Evolutionary conservation across 768 basidiomycete species (phyloP).

Genomic region (Rickenella mellea): DNA sequence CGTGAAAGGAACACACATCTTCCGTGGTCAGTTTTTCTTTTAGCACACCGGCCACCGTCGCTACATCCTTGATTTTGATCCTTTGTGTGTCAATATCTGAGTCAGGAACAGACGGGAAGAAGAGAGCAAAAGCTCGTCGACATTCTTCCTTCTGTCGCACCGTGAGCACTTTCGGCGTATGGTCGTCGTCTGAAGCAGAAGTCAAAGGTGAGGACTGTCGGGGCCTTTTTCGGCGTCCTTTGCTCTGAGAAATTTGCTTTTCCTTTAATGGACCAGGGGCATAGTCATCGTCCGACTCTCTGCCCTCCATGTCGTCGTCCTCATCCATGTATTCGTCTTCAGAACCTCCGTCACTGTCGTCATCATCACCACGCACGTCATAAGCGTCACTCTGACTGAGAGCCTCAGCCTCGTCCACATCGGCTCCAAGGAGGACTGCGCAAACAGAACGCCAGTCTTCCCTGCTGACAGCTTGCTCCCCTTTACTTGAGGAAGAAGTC

Average conservation of each 20-base stretch:
- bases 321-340: constrained; percentile 6
- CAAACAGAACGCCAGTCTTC: constrained; percentile 80
- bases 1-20: constrained; percentile 39
- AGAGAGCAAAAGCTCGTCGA: constrained; percentile 55
- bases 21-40: constrained; percentile 66
- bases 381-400: background rate
- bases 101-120: constrained; percentile 53
- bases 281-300: constrained; percentile 17
- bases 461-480: constrained; percentile 30
- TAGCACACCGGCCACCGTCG: constrained; percentile 47
- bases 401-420: background rate
- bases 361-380: constrained; percentile 13
- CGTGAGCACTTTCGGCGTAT: constrained; percentile 24
- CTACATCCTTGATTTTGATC: constrained; percentile 61
- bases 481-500: constrained; percentile 10
- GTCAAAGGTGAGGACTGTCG: background rate
- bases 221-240: background rate
- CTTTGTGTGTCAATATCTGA: constrained; percentile 38
- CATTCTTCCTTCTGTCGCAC: constrained; percentile 43
- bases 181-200: too few species aligned
- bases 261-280: constrained; percentile 18
- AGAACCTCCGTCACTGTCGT: constrained; percentile 14
- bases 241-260: background rate
- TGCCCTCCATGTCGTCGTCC: background rate
- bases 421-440: constrained; percentile 52